phyloP scores from a whole-genome alignment of 2,329 filamentous ascomycete genomes.

The Exserohilum rostratum region DNA sequence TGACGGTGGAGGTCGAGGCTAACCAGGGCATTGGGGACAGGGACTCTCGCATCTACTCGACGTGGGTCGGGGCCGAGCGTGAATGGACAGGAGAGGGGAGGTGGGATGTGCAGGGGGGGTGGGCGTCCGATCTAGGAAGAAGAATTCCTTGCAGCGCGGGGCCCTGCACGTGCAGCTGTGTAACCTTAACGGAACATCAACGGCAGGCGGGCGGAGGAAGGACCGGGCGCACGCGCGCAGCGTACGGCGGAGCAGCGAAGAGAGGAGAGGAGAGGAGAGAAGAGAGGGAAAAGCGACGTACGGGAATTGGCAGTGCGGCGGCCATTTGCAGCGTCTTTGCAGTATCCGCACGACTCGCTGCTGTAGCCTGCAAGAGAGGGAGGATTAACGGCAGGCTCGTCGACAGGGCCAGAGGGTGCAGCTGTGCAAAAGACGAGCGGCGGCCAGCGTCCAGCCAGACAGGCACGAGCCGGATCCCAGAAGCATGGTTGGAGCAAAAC shows the following conservation, averaged over 20 bases:
- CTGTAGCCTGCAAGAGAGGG: constrained; percentile 52
- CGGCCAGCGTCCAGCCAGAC: constrained; percentile 43
- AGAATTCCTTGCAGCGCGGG: constrained; percentile 16
- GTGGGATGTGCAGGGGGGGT: constrained; percentile 18
- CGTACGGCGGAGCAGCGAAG: no score
- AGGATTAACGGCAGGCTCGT: constrained; percentile 32
- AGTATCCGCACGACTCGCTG: constrained; percentile 58
- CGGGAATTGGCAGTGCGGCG: constrained; percentile 56
- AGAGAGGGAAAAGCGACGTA: constrained; percentile 46
- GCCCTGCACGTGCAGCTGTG: constrained; percentile 29
- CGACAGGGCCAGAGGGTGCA: constrained; percentile 13
- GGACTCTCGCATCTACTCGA: not conserved
- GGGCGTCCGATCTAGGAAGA: not conserved
- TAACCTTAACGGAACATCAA: constrained; percentile 40
- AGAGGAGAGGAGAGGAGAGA: constrained; percentile 21
- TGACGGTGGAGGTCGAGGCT: not conserved
- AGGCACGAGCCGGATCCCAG: constrained; percentile 43
- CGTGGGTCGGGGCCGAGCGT: not conserved
- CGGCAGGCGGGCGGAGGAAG: constrained; percentile 13
- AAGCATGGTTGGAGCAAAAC: constrained; percentile 48
- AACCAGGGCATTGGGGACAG: not conserved
- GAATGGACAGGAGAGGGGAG: not conserved
- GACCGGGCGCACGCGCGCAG: constrained; percentile 13
- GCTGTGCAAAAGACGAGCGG: constrained; percentile 6
- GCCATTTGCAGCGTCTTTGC: constrained; percentile 55